A percentile compares a stretch with the other conserved stretches of the same genome.
These are phyloP conservation scores for Sclerotinia spermophila DNA, from an alignment of 2,329 filamentous ascomycete species.

Conservation along the genomic window DNA sequence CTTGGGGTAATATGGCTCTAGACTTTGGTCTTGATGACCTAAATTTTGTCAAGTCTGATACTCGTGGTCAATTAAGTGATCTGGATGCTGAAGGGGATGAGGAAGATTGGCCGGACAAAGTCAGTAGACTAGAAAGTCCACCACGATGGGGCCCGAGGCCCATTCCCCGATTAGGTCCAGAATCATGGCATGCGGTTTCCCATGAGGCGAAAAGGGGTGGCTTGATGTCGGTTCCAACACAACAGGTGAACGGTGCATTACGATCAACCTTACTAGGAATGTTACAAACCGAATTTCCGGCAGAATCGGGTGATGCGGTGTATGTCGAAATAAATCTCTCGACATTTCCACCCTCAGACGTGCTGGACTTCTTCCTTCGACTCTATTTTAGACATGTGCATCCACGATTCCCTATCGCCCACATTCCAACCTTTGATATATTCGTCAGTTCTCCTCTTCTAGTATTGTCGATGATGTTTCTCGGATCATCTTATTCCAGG, in stretches of 20 bases:
- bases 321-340: slow-evolving; percentile 26
- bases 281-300: slow-evolving; percentile 15
- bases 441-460: slow-evolving; percentile 30
- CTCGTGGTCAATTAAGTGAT: slow-evolving; percentile 17
- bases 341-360: slow-evolving; percentile 32
- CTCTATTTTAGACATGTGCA: slow-evolving; percentile 33
- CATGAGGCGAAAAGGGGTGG: slow-evolving; percentile 30
- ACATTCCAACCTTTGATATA: slow-evolving; percentile 34
- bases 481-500: slow-evolving; percentile 33
- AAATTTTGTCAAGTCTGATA: neutral
- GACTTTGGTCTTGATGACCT: neutral
- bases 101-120: slow-evolving; percentile 34
- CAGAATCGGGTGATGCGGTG: slow-evolving; percentile 9
- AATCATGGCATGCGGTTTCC: slow-evolving; percentile 32
- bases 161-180: slow-evolving; percentile 26
- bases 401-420: slow-evolving; percentile 31
- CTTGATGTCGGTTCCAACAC: slow-evolving; percentile 23
- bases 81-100: slow-evolving; percentile 31
- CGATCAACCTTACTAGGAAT: slow-evolving; percentile 24
- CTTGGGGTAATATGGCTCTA: slow-evolving; percentile 14
- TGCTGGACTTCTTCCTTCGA: slow-evolving; percentile 33
- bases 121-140: slow-evolving; percentile 21
- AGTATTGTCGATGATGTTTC: slow-evolving; percentile 34
- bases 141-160: slow-evolving; percentile 21
- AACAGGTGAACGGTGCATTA: slow-evolving; percentile 25